Percentiles rank a stretch among this genome's conserved stretches.
Conservation (phyloP, 2,329 filamentous ascomycete genomes). For the Cladophialophora bantiana region DNA sequence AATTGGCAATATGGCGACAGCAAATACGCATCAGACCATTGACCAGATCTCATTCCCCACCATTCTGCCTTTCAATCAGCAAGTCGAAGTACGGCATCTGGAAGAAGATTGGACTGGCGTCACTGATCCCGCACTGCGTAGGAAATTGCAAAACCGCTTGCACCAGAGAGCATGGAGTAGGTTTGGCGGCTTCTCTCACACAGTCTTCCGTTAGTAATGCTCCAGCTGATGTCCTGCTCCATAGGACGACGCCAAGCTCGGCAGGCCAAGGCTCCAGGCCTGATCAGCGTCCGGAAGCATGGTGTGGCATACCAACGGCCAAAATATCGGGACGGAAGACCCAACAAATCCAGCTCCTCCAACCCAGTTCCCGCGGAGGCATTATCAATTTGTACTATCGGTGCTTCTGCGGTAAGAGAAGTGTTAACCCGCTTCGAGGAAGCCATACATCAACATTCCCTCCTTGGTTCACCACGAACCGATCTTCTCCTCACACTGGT, state of each 20-base stretch:
- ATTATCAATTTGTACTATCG: neutral
- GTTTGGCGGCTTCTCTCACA: neutral
- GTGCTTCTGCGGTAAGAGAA: neutral
- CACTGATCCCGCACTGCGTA: conserved; percentile 33
- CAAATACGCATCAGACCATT: too few species aligned
- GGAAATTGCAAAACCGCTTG: conserved; percentile 38
- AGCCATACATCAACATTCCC: neutral
- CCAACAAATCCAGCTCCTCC: too few species aligned
- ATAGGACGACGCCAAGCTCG: conserved; percentile 11
- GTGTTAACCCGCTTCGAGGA: neutral
- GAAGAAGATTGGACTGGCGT: conserved; percentile 33
- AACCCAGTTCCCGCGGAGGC: too few species aligned
- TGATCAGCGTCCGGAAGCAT: too few species aligned
- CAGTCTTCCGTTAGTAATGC: too few species aligned
- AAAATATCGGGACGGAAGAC: too few species aligned
- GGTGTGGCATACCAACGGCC: too few species aligned
- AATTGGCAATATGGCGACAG: too few species aligned
- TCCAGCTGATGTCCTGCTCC: neutral
- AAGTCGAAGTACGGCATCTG: conserved; percentile 3
- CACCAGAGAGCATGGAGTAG: conserved; percentile 39
- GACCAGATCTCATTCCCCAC: too few species aligned
- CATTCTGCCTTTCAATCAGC: neutral
- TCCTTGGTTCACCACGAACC: conserved; percentile 6
- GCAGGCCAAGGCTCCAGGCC: too few species aligned
- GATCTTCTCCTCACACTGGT: conserved; percentile 10